Evolutionary conservation across 495 filamentous ascomycete genomes (phyloP).

Genomic region (Aspergillus carlsbadensis): DNA sequence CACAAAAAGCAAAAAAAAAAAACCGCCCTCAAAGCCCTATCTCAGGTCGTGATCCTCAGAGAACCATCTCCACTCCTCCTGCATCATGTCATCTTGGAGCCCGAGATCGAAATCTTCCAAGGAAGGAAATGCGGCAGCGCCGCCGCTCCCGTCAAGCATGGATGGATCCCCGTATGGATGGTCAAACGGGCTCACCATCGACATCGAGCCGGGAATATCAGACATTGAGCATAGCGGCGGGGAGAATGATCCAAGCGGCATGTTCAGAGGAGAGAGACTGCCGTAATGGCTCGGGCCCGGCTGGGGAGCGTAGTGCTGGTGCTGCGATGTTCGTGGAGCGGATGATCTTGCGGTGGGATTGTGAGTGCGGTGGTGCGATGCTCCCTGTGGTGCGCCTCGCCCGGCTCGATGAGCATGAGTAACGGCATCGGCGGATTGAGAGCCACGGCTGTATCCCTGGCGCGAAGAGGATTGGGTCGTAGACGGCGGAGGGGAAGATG

Average conservation of each 20-base stretch:
- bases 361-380: conserved; percentile 2
- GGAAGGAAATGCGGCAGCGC: conserved; percentile 12
- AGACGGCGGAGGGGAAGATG: conserved; percentile 14
- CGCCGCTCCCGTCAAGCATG: conserved; percentile 1
- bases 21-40: neutral
- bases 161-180: conserved; percentile 8
- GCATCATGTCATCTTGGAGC: conserved; percentile 12
- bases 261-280: neutral
- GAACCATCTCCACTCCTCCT: conserved; percentile 23
- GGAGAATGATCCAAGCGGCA: conserved; percentile 7
- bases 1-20: too few species aligned
- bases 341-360: neutral
- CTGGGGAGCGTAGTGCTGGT: conserved; percentile 2
- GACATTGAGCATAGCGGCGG: conserved; percentile 12
- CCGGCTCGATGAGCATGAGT: neutral
- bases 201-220: conserved; percentile 16
- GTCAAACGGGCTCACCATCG: conserved; percentile 17
- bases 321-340: neutral
- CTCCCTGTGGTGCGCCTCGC: conserved; percentile 13
- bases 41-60: conserved; percentile 12
- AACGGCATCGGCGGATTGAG: conserved; percentile 8
- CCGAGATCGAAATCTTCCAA: conserved; percentile 17
- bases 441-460: conserved; percentile 4
- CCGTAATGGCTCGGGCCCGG: neutral
- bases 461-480: conserved; percentile 4